Evolutionary conservation across 805 yeast genomes (phyloP), one percentile per base, ranked within the genome.

Genomic region (Wickerhamiella sergipiensis): DNA sequence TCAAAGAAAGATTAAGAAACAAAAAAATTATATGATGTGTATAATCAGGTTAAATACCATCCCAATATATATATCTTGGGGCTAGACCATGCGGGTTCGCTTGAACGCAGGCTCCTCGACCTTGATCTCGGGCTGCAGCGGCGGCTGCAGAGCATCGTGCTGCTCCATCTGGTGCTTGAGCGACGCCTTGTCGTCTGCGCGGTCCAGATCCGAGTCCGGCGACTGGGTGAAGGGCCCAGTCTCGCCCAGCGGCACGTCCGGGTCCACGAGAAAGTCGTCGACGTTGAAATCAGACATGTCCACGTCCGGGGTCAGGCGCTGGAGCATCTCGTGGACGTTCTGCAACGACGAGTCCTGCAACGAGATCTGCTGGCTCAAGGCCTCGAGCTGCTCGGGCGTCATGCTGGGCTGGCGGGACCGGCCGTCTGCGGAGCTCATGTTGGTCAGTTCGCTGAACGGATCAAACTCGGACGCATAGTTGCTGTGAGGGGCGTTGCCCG

Each of bases 1-100:
- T 24, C 26, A 18, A 40, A 46, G 22, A 42, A 65, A 1, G 77
- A 3, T 66, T 86, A 19, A 96, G 88, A 67, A 85, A 85, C 54
- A 71, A 67, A 46, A 86, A 87, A 18, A 5, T 24, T 24, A 24
- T 24, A 8, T n/a, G n/a, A n/a, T n/a, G n/a, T n/a, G n/a, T n/a
- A 31, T 31, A 15, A n/a, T 17, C 19, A 6, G 19, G 40, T n/a
- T 29, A 17, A 36, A 36, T 36, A 17, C 15, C n/a, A 40, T 13
- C 12, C 9, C 15, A 21, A 9, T 18, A 22, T 21, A 42, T 42
- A 21, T n/a, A 9, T 21, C 8, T 22, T 6, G 17, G 17, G 26
- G 10, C 44, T 24, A 42, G 29, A 9, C 44, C 24, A 19, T 21
- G 9, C 44, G 10, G 10, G 26, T 6, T 13, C 44, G n/a, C 44